Conservation (phyloP, 1,284 basidiomycete genomes). For the Austroboletus niveus region DNA sequence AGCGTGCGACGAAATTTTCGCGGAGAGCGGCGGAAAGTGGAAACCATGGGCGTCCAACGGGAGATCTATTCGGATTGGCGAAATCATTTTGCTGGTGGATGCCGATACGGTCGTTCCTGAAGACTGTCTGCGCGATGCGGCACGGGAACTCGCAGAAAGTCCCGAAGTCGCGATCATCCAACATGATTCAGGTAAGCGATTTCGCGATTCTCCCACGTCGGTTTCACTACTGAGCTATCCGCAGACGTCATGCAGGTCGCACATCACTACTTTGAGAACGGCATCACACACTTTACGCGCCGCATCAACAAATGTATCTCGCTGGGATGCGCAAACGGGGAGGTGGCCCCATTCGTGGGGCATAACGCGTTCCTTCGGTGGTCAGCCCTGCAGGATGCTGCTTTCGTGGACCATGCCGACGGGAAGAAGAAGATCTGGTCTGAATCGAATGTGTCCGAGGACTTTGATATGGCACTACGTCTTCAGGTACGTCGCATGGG, state of each 20-base stretch:
- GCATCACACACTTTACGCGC: conserved; percentile 81
- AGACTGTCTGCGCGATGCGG: conserved; percentile 84
- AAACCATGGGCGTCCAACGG: conserved; percentile 71
- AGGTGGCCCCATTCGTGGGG: conserved; percentile 83
- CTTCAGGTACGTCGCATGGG: conserved; percentile 9
- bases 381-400: conserved; percentile 79
- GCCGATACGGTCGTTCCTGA: conserved; percentile 83
- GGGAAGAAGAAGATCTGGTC: conserved; percentile 77
- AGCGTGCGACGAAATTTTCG: conserved; percentile 65
- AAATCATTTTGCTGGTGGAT: conserved; percentile 72
- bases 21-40: conserved; percentile 53
- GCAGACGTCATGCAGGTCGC: conserved; percentile 83
- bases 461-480: conserved; percentile 79
- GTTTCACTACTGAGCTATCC: background rate
- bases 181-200: conserved; percentile 62
- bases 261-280: conserved; percentile 84
- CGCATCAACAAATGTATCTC: conserved; percentile 78
- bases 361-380: conserved; percentile 88
- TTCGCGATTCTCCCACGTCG: background rate
- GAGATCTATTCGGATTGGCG: conserved; percentile 56
- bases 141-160: conserved; percentile 67
- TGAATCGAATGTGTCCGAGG: conserved; percentile 82
- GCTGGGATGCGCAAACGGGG: conserved; percentile 72
- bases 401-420: conserved; percentile 59
- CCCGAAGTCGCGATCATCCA: conserved; percentile 79